These are phyloP conservation scores for Entonaema liquescens DNA, from an alignment of 495 filamentous ascomycete species.

Conservation along the genomic window DNA sequence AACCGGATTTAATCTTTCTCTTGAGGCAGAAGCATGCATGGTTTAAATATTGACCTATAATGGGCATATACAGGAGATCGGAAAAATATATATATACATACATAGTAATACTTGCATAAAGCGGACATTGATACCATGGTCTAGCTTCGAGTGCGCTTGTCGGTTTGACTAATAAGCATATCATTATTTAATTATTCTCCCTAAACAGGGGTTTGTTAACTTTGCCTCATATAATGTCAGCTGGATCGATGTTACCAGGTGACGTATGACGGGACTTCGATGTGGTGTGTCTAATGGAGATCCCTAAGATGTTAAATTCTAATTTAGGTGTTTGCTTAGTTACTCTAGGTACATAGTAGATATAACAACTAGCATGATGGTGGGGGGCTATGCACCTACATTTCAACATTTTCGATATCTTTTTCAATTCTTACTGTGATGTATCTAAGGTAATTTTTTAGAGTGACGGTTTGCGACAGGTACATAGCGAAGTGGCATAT, in stretches of 20 bases:
- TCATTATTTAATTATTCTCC: slow-evolving; percentile 12
- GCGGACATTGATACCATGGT: slow-evolving; percentile 12
- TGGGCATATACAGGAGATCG: slow-evolving; percentile 30
- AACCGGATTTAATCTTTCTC: neutral
- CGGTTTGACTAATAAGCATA: slow-evolving; percentile 17
- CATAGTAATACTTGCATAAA: slow-evolving; percentile 31
- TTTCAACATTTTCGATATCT: no score
- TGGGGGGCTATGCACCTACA: no score
- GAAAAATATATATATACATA: slow-evolving; percentile 14
- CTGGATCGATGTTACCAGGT: slow-evolving; percentile 20
- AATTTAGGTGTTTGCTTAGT: neutral
- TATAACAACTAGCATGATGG: no score
- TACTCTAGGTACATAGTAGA: no score
- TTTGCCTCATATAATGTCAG: neutral
- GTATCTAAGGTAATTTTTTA: no score
- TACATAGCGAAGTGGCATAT: neutral
- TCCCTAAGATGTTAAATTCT: neutral
- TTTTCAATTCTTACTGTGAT: no score
- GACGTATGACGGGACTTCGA: slow-evolving; percentile 20
- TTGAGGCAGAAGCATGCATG: slow-evolving; percentile 30
- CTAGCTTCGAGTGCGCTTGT: slow-evolving; percentile 16
- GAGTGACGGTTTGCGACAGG: no score
- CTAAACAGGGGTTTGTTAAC: neutral
- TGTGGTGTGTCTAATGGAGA: neutral
- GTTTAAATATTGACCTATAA: slow-evolving; percentile 19